These are phyloP conservation scores for Inga oerstediana DNA, from an alignment of 306 rosid genomes.

Conservation along the genomic window DNA sequence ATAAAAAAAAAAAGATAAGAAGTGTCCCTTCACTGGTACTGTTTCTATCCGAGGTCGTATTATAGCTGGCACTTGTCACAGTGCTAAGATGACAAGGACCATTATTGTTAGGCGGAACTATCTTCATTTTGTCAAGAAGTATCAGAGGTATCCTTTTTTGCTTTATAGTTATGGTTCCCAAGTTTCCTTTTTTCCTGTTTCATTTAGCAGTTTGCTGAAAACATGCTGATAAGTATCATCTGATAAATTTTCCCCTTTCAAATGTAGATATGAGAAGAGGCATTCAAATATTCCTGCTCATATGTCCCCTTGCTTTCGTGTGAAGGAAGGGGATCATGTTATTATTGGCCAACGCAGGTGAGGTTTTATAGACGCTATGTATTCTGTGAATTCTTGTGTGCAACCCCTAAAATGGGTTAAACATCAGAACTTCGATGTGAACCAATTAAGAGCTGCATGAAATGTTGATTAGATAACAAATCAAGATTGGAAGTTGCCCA, in stretches of 20 bases:
- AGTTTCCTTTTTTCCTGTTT: not conserved
- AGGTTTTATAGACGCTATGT: not conserved
- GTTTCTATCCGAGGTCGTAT: conserved; percentile 86
- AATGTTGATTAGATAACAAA: not conserved
- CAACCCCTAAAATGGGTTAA: not conserved
- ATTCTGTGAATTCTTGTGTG: not conserved
- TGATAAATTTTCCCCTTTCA: not conserved
- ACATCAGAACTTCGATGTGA: not conserved
- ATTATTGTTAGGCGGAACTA: conserved; percentile 76
- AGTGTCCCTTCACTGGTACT: conserved; percentile 80
- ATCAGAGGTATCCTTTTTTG: conserved; percentile 56
- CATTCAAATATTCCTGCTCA: conserved; percentile 86
- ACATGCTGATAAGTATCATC: not conserved
- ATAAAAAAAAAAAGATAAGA: too few relatives aligned
- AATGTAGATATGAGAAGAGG: conserved; percentile 73
- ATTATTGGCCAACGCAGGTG: conserved; percentile 90
- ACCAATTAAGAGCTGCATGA: not conserved
- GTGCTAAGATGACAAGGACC: conserved; percentile 87
- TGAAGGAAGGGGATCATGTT: conserved; percentile 92
- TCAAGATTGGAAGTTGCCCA: not conserved
- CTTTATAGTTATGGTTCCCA: not conserved
- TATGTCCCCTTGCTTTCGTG: conserved; percentile 86
- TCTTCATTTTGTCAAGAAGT: conserved; percentile 79
- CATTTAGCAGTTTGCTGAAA: not conserved
- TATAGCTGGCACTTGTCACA: conserved; percentile 81